Base-by-base conservation (phyloP, 768 basidiomycete genomes). In the Pisolithus sp. region DNA sequence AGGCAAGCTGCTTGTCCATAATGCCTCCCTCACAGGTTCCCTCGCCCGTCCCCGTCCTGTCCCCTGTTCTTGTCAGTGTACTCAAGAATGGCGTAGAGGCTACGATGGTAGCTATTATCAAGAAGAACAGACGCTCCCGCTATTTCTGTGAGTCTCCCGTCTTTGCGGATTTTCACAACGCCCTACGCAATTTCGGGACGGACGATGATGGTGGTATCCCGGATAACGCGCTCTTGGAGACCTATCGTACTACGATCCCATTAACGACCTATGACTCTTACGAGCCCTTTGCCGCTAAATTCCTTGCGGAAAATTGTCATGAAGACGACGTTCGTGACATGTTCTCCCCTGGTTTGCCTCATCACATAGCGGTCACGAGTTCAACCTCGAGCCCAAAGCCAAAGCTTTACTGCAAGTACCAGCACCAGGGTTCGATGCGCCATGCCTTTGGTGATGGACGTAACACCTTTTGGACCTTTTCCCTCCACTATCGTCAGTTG, bases 271-370 rank as follows among this genome's bases (percentile, higher is more conserved):
- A 63, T 13, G 59, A 59, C 15, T 26, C 59, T 23, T 63, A 59
- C 47, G 52, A 58, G 23, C 57, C 62, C 0, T 57, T 55, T n/a
- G 7, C 59, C 24, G 30, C 31, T 41, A 50, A 30, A 24, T 51
- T 63, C 21, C 50, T 52, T 36, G 36, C 31, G 6, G 48, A 18
- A 28, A 41, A 46, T 18, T 20, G 53, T 5, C 17, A 21, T 8
- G 50, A 48, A 15, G 23, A 41, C 12, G 62, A 63, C n/a, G 54
- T 57, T 49, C 51, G 49, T 34, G 51, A 62, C 46, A 52, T 63
- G 55, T 59, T 64, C 46, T 54, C 62, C 1, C 60, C 60, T 2
- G 62, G 62, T 0, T n/a, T 63, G n/a, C 62, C 62, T 30, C 54
- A 39, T 43, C 59, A 53, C 21, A 43, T 64, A 37, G 62, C 60